A percentile compares a stretch with the other conserved stretches of the same genome.
phyloP scores from a whole-genome alignment of 257 asterid genomes.

The Petunia axillaris region DNA sequence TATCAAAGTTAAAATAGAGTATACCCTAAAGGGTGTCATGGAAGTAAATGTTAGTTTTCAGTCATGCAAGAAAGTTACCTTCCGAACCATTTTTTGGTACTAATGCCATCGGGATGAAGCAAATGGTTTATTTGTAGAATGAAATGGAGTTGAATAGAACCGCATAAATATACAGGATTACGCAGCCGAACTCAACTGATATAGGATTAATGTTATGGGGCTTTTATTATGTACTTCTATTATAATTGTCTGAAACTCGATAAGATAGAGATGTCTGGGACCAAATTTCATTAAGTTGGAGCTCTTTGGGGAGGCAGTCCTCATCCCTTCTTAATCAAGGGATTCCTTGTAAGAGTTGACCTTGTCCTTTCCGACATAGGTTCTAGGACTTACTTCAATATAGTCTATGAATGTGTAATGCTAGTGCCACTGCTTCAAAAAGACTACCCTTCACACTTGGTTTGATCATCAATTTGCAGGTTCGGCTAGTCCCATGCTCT shows the following conservation, averaged over 20 bases:
- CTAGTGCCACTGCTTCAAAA: background rate
- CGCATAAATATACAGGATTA: background rate
- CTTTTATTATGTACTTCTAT: too few relatives aligned
- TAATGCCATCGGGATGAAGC: background rate
- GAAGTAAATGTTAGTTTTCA: too few relatives aligned
- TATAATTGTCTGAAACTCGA: too few relatives aligned
- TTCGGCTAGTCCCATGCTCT: slow-evolving; percentile 89
- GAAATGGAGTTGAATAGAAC: background rate
- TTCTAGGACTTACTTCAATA: too few relatives aligned
- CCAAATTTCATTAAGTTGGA: too few relatives aligned
- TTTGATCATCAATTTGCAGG: slow-evolving; percentile 55
- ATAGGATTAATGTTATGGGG: background rate
- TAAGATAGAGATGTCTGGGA: too few relatives aligned
- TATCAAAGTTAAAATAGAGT: too few relatives aligned
- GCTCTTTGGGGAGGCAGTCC: too few relatives aligned
- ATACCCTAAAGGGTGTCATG: background rate
- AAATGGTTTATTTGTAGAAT: background rate
- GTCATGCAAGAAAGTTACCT: background rate
- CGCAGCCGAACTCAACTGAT: background rate
- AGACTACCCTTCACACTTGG: background rate
- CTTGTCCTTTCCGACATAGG: background rate
- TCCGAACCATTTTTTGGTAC: background rate
- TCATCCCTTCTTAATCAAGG: too few relatives aligned
- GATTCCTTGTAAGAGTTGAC: background rate
- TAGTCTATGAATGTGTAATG: background rate